phyloP scores from a whole-genome alignment of 805 yeast genomes.

The Saccharomyces eubayanus region DNA sequence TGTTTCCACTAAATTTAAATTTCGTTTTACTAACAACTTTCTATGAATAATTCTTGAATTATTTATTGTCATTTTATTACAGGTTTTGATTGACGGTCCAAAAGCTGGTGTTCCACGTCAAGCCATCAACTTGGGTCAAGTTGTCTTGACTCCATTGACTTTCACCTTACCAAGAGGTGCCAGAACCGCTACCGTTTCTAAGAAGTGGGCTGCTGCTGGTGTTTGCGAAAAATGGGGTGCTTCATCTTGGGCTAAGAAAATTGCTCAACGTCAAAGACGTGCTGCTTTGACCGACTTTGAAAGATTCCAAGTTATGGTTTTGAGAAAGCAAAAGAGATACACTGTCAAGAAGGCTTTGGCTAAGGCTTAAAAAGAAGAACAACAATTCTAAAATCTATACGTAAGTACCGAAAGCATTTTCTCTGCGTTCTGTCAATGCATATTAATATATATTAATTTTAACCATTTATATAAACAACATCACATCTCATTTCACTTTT shows the following conservation, averaged over 20 bases:
- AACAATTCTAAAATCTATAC: background rate
- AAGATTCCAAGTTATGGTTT: constrained; percentile 97
- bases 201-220: constrained; percentile 90
- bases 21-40: constrained; percentile 4
- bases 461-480: background rate
- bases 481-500: background rate
- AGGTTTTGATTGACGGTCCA: constrained; percentile 97
- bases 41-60: background rate
- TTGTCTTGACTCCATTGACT: constrained; percentile 87
- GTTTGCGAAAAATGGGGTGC: constrained; percentile 85
- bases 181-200: constrained; percentile 72
- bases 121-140: constrained; percentile 77
- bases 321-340: constrained; percentile 94
- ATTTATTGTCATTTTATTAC: constrained; percentile 10
- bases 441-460: background rate
- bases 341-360: constrained; percentile 94
- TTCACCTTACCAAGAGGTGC: constrained; percentile 92
- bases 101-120: constrained; percentile 82
- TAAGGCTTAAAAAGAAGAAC: constrained; percentile 58
- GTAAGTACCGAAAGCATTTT: background rate
- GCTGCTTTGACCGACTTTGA: constrained; percentile 90
- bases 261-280: constrained; percentile 92
- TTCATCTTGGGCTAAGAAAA: constrained; percentile 96
- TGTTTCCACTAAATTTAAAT: background rate
- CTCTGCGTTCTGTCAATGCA: background rate